Evolutionary conservation across 495 filamentous ascomycete species (phyloP).

Genomic region (Xanthoparmelia taractica): DNA sequence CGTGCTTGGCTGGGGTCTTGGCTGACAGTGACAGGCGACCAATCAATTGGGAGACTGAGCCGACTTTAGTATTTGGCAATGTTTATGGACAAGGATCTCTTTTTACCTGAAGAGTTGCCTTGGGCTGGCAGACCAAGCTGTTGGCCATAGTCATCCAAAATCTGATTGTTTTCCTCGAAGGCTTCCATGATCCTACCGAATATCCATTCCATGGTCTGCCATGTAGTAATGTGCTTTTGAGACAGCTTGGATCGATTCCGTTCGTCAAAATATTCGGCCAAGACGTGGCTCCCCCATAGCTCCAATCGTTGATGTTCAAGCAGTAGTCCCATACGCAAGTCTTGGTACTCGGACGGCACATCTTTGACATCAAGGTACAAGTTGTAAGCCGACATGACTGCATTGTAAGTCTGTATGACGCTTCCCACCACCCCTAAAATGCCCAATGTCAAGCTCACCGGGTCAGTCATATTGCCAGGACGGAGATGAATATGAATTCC

Average conservation of each 20-base stretch:
- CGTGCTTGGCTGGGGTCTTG: conserved; percentile 17
- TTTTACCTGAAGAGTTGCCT: conserved; percentile 18
- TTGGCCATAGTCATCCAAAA: conserved; percentile 18
- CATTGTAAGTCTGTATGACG: conserved; percentile 21
- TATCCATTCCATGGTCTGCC: conserved; percentile 23
- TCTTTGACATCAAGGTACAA: conserved; percentile 24
- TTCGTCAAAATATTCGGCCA: conserved; percentile 15
- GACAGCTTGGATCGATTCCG: neutral
- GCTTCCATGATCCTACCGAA: conserved; percentile 19
- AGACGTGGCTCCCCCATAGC: conserved; percentile 22
- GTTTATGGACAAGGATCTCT: no score
- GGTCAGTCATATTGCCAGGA: conserved; percentile 14
- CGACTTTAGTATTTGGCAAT: neutral
- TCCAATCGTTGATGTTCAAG: conserved; percentile 25
- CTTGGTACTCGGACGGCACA: conserved; percentile 22
- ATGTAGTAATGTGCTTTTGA: conserved; percentile 17
- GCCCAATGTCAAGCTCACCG: conserved; percentile 11
- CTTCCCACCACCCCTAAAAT: conserved; percentile 15
- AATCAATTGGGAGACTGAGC: conserved; percentile 16
- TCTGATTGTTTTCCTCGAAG: conserved; percentile 21
- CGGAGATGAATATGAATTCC: neutral
- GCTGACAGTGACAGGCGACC: conserved; percentile 17
- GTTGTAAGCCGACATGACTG: conserved; percentile 22
- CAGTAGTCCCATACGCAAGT: conserved; percentile 22
- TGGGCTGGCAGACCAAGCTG: conserved; percentile 15